Conservation (phyloP, 179 eudicot species). For the Heliamphora pulchella region DNA sequence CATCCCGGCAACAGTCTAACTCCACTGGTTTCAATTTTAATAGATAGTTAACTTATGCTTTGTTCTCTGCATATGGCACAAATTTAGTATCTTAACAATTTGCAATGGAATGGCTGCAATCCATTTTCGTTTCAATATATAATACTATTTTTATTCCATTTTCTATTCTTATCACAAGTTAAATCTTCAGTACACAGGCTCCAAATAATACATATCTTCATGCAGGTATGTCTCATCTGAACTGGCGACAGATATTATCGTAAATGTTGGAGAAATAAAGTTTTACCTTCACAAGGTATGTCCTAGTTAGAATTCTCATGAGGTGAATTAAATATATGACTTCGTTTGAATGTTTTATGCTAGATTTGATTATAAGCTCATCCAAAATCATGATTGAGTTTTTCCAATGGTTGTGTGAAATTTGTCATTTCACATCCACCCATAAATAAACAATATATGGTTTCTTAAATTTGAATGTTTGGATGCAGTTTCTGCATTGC, state of each 20-base stretch:
- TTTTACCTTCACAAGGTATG: constrained; percentile 77
- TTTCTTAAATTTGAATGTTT: constrained; percentile 4
- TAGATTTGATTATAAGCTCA: not conserved
- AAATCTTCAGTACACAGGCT: constrained; percentile 2
- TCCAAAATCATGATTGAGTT: not conserved
- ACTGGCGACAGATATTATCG: constrained; percentile 55
- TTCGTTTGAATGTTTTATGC: not conserved
- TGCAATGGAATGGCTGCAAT: too few relatives aligned
- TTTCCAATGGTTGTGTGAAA: not conserved
- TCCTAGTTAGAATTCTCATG: not conserved
- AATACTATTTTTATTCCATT: not conserved
- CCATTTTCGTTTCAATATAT: too few relatives aligned
- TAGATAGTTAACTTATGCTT: too few relatives aligned
- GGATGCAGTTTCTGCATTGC: not conserved
- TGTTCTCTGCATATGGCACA: too few relatives aligned
- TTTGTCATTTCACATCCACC: not conserved
- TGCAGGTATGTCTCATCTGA: constrained; percentile 71
- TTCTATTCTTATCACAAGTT: not conserved
- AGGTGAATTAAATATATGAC: not conserved
- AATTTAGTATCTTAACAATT: too few relatives aligned
- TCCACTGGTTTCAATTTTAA: too few relatives aligned
- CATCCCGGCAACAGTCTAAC: too few relatives aligned
- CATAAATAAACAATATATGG: not conserved
- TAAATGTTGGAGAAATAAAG: constrained; percentile 49
- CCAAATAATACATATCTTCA: constrained; percentile 2